Evolutionary conservation across 257 asterid genomes (phyloP).

Genomic region (Cynanchum wilfordii): DNA sequence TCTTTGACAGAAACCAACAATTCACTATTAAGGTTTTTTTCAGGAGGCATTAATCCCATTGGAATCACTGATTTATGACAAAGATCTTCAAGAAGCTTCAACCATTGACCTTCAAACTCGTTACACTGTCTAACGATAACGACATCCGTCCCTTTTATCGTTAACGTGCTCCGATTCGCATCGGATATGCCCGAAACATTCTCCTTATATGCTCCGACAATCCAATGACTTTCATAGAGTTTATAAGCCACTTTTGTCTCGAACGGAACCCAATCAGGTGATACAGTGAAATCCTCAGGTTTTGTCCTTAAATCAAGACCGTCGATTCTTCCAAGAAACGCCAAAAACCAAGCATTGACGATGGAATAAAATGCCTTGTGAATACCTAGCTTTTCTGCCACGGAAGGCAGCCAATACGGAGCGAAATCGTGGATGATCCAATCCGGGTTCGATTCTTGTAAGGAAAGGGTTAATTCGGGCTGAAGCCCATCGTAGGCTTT

Average conservation of each 20-base stretch:
- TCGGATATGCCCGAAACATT: conserved; percentile 4
- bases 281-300: conserved; percentile 20
- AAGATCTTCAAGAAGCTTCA: conserved; percentile 20
- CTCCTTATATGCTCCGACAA: neutral
- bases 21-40: neutral
- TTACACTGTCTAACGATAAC: conserved; percentile 7
- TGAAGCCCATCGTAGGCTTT: conserved; percentile 21
- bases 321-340: conserved; percentile 3
- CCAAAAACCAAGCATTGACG: neutral
- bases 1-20: conserved; percentile 9
- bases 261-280: conserved; percentile 26
- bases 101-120: conserved; percentile 30
- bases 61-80: conserved; percentile 22
- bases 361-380: conserved; percentile 12
- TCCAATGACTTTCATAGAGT: conserved; percentile 16
- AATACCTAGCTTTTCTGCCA: conserved; percentile 9
- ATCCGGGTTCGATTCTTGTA: conserved; percentile 10
- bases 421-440: conserved; percentile 30
- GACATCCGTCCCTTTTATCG: conserved; percentile 9
- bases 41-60: conserved; percentile 27
- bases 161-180: neutral
- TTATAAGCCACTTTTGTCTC: conserved; percentile 21
- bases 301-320: conserved; percentile 8
- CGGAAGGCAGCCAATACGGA: conserved; percentile 23
- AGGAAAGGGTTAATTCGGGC: conserved; percentile 9